phyloP scores from a whole-genome alignment of 257 asterid genomes.

The Scutellaria minor region DNA sequence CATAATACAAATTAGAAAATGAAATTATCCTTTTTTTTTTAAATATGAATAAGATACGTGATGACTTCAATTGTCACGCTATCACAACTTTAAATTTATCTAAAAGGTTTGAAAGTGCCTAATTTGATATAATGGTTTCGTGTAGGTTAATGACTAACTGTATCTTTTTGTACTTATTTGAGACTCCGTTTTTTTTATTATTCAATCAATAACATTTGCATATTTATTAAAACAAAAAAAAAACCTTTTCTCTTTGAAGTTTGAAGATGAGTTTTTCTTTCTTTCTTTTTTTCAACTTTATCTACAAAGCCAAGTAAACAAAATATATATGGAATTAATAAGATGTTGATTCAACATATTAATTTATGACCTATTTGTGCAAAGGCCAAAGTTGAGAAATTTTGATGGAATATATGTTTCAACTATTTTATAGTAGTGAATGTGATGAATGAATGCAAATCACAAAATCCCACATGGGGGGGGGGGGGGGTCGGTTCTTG shows the following conservation, averaged over 20 bases:
- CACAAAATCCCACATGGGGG: not conserved
- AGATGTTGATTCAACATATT: not conserved
- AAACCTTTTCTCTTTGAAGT: too few species aligned
- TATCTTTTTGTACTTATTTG: too few species aligned
- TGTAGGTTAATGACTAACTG: too few species aligned
- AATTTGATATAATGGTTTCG: not conserved
- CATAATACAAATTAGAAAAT: too few species aligned
- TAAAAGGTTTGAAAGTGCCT: not conserved
- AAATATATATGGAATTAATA: not conserved
- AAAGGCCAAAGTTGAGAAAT: not conserved
- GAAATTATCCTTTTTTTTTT: not conserved
- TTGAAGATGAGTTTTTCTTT: too few species aligned
- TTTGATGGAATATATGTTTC: slow-evolving; percentile 17
- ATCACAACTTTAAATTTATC: too few species aligned
- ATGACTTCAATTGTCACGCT: too few species aligned
- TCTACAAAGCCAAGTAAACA: not conserved
- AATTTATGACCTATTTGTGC: not conserved
- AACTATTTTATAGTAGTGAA: slow-evolving; percentile 11
- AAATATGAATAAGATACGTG: too few species aligned
- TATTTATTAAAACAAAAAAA: too few species aligned
- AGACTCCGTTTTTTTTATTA: too few species aligned
- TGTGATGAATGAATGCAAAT: not conserved
- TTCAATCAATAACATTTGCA: too few species aligned
- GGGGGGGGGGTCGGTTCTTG: not conserved
- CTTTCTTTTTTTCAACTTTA: too few species aligned